These are phyloP conservation scores for Pseudogymnoascus sp. DNA, from an alignment of 2,329 filamentous ascomycete species.

Conservation along the genomic window DNA sequence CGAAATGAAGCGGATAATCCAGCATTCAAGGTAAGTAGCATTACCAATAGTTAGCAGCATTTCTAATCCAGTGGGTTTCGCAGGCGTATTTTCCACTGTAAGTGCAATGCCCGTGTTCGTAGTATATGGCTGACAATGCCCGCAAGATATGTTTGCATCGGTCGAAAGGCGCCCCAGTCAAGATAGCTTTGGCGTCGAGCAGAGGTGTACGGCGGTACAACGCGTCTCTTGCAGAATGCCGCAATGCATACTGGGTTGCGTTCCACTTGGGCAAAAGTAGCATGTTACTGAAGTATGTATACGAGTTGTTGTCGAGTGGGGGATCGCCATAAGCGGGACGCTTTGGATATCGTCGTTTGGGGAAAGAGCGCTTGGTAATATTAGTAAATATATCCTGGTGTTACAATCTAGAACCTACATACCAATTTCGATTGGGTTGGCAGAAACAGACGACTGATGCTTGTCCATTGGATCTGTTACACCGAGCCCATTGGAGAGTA, in stretches of 20 bases:
- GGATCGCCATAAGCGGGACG: background rate
- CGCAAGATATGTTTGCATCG: slow-evolving; percentile 56
- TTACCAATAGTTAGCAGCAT: background rate
- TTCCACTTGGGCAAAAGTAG: background rate
- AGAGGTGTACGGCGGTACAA: background rate
- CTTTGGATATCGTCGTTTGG: slow-evolving; percentile 1
- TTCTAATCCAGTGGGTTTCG: background rate
- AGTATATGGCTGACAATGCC: slow-evolving; percentile 12
- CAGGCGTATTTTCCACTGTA: slow-evolving; percentile 56
- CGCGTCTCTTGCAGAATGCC: background rate
- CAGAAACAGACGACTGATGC: slow-evolving; percentile 50
- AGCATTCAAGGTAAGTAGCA: slow-evolving; percentile 45
- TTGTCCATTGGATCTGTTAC: slow-evolving; percentile 80
- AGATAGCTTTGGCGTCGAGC: background rate
- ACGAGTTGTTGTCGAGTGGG: background rate
- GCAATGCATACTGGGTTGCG: background rate
- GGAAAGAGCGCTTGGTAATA: background rate
- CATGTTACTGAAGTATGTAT: background rate
- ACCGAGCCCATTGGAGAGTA: slow-evolving; percentile 87
- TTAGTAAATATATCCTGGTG: slow-evolving; percentile 4
- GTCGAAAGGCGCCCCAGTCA: slow-evolving; percentile 44
- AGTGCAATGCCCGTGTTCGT: slow-evolving; percentile 28
- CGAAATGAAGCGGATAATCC: slow-evolving; percentile 47
- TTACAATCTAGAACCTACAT: slow-evolving; percentile 3
- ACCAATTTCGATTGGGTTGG: background rate